phyloP scores from a whole-genome alignment of 2,329 filamentous ascomycete species.

The Blumeria hordei region DNA sequence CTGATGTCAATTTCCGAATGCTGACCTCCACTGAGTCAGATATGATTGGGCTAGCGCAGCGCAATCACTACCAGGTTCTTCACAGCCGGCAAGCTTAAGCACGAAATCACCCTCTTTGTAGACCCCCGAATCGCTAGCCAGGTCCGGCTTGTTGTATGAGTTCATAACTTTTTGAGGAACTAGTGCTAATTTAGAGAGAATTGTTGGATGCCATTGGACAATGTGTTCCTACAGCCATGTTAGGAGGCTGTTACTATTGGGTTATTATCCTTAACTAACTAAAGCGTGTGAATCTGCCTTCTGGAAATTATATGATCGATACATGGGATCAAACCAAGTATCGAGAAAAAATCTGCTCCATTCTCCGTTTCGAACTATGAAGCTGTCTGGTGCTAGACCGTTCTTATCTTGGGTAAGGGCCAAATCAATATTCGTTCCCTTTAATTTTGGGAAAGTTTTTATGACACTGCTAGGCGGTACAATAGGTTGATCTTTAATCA shows the following conservation, averaged over 20 bases:
- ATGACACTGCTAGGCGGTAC: constrained; percentile 95
- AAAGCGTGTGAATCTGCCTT: constrained; percentile 82
- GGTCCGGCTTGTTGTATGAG: constrained; percentile 33
- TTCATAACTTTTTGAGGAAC: constrained; percentile 73
- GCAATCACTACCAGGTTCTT: constrained; percentile 35
- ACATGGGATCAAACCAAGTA: constrained; percentile 88
- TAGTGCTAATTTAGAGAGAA: constrained; percentile 70
- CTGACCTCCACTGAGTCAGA: constrained; percentile 14
- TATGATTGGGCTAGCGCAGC: constrained; percentile 35
- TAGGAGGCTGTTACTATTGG: not conserved
- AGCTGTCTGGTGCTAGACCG: constrained; percentile 52
- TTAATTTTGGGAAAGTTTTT: constrained; percentile 71
- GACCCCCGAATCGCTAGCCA: constrained; percentile 25
- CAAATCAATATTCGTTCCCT: constrained; percentile 53
- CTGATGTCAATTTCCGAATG: constrained; percentile 8
- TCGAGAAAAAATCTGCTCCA: constrained; percentile 89
- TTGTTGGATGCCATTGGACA: constrained; percentile 89
- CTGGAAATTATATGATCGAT: constrained; percentile 85
- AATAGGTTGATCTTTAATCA: constrained; percentile 67
- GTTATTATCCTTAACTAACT: constrained; percentile 24
- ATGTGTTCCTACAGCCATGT: constrained; percentile 43
- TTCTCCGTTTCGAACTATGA: constrained; percentile 59
- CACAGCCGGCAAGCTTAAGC: constrained; percentile 54
- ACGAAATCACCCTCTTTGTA: constrained; percentile 74
- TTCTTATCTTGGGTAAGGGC: constrained; percentile 66